These are phyloP conservation scores for Neofusicoccum ribis DNA, from an alignment of 2,329 filamentous ascomycete genomes.

Conservation along the genomic window DNA sequence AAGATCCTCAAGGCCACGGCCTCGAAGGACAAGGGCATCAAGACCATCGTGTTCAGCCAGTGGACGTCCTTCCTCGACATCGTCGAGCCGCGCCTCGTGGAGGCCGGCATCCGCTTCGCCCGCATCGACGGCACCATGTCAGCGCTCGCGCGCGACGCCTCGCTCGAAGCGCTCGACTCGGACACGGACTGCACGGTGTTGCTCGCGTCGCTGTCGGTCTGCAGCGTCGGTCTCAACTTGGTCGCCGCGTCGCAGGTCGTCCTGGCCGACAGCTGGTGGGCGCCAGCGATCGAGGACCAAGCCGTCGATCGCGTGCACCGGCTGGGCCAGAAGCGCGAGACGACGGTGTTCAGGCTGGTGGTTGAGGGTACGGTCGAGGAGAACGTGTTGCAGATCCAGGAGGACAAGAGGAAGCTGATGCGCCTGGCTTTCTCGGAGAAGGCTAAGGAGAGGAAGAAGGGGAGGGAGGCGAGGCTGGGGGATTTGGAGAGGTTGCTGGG, in stretches of 20 bases:
- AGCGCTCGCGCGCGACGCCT: constrained; percentile 67
- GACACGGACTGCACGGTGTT: constrained; percentile 71
- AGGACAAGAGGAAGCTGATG: constrained; percentile 76
- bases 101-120: constrained; percentile 62
- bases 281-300: constrained; percentile 88
- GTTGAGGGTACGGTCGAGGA: constrained; percentile 82
- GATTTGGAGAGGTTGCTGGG: constrained; percentile 46
- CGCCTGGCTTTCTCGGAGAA: constrained; percentile 78
- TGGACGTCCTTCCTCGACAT: constrained; percentile 76
- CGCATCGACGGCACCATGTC: constrained; percentile 82
- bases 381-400: constrained; percentile 74
- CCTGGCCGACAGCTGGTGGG: constrained; percentile 83
- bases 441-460: constrained; percentile 52
- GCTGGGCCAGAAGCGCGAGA: constrained; percentile 70
- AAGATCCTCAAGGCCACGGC: constrained; percentile 72
- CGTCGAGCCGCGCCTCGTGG: constrained; percentile 66
- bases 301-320: constrained; percentile 75
- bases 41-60: constrained; percentile 74
- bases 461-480: constrained; percentile 36
- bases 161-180: constrained; percentile 66
- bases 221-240: constrained; percentile 82
- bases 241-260: constrained; percentile 85
- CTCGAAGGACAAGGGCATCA: constrained; percentile 59
- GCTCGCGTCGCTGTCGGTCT: constrained; percentile 79
- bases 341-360: constrained; percentile 77